Base-by-base conservation (phyloP, 148 eudicot genomes). In the Amaranthus hypochondriacus region DNA sequence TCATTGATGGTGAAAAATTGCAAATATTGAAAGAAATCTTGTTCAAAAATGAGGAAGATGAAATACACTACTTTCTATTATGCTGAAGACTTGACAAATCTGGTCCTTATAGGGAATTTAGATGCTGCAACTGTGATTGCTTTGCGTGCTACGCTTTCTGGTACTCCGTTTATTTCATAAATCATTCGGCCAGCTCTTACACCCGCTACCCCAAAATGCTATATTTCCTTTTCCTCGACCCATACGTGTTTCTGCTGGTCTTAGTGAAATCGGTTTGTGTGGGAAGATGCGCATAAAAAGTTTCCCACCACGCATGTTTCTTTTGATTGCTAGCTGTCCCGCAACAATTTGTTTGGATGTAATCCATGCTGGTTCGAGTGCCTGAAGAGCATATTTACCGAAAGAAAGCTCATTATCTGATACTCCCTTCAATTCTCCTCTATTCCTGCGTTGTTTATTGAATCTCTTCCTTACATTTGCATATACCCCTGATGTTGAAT, bases 191-290 rank as follows among this genome's bases (percentile, higher is more conserved):
- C 83, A 48, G 83, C 73, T 56, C 55, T 76, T 9, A 76, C 77
- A 48, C 76, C 69, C 56, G 83, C 83, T 2, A 73, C 83, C 83
- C 80, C 80, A 80, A 72, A 18, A 63, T 42, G 79, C 77, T n/a
- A 77, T 55, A 21, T 43, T 10, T 52, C 83, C 83, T 76, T 80
- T 80, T 39, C 83, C 83, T 5, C 83, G 72, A 68, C 83, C 83
- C 83, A 80, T 80, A 73, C 83, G 83, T n/a, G 80, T 76, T 80
- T 80, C 83, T 13, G 83, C 80, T 3, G 83, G 83, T 56, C 49
- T 80, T 52, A 43, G 66, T 39, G 83, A 53, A 43, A 80, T 43
- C 2, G 83, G 80, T 62, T 80, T 80, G 70, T 80, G 77, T 11
- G 83, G 83, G 62, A 80, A 80, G 10, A 80, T 62, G 44, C 83